Conservation (phyloP, 140 eudicot genomes). For the Anethum foeniculum region DNA sequence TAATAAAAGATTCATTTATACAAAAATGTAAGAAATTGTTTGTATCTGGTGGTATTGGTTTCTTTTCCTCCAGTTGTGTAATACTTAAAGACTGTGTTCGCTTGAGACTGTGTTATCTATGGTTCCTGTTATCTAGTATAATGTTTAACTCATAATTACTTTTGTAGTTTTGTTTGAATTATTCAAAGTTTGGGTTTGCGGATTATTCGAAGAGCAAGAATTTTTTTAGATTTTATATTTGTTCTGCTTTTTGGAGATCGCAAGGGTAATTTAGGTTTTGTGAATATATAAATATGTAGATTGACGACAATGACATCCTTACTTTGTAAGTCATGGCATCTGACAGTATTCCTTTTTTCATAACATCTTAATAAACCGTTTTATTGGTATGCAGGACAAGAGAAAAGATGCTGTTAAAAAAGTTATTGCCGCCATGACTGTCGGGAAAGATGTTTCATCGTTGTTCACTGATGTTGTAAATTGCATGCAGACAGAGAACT, state of each 20-base stretch:
- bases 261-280: not conserved
- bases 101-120: not conserved
- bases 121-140: not conserved
- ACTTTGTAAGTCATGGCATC: not conserved
- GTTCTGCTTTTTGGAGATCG: not conserved
- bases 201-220: not conserved
- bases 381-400: slow-evolving; percentile 60
- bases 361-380: not conserved
- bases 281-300: not conserved
- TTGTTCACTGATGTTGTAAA: slow-evolving; percentile 95
- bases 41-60: not conserved
- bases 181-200: not conserved
- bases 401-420: slow-evolving; percentile 98
- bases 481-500: slow-evolving; percentile 96
- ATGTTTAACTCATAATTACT: not conserved
- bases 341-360: not conserved
- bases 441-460: slow-evolving; percentile 97
- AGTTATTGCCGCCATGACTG: slow-evolving; percentile 99
- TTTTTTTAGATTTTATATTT: too few relatives aligned
- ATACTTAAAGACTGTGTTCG: not conserved
- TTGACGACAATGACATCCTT: not conserved
- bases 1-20: not conserved
- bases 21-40: not conserved
- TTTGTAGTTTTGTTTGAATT: not conserved
- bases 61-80: not conserved